Conservation (phyloP, 306 rosid species). For the Hylodesmum podocarpum region DNA sequence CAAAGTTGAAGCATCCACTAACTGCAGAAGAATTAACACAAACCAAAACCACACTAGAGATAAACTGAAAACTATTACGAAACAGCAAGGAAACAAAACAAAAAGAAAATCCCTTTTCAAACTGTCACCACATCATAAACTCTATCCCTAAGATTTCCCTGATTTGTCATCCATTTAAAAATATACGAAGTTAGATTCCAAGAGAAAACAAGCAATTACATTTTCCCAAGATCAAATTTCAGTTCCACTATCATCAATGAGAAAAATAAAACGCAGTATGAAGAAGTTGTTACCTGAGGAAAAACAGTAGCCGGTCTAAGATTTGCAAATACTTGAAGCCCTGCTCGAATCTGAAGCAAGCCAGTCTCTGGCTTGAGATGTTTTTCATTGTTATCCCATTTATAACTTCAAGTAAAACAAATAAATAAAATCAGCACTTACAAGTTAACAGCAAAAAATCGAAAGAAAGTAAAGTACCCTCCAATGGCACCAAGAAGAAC, state of each 20-base stretch:
- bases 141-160: no score
- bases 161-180: no score
- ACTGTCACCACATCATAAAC: background rate
- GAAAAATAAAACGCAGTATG: background rate
- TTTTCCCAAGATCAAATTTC: background rate
- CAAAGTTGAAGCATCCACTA: slow-evolving; percentile 90
- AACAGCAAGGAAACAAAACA: no score
- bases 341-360: slow-evolving; percentile 66
- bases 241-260: background rate
- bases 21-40: slow-evolving; percentile 37
- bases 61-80: no score
- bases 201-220: background rate
- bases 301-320: slow-evolving; percentile 79
- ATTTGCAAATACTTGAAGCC: slow-evolving; percentile 81
- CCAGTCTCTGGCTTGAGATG: slow-evolving; percentile 94
- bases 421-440: background rate
- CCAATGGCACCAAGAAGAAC: slow-evolving; percentile 91
- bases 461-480: slow-evolving; percentile 48
- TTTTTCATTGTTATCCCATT: slow-evolving; percentile 79
- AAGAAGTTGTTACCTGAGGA: slow-evolving; percentile 53
- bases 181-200: no score
- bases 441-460: background rate
- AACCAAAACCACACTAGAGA: background rate
- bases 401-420: slow-evolving; percentile 52
- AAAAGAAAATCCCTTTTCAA: background rate